Base-by-base conservation (phyloP, 306 rosid species). In the Urtica urens region DNA sequence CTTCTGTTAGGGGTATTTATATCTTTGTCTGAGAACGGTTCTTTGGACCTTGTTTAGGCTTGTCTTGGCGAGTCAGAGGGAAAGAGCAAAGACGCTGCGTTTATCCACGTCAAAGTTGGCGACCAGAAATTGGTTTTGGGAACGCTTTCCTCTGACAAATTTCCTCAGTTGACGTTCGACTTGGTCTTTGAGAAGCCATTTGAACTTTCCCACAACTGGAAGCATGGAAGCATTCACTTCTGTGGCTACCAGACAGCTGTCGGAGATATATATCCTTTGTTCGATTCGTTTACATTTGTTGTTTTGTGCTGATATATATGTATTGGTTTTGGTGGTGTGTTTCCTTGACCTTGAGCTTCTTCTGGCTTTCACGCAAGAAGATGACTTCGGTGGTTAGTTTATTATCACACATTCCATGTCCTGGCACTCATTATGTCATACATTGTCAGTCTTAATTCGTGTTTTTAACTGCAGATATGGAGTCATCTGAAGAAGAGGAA, bases 191-290 rank as follows among this genome's bases (percentile, higher is more conserved):
- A 92, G 16, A 76, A 82, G 53, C 93, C 77, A 23, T 86, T 92
- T 64, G 93, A 82, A 73, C 76, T 92, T 21, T 85, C 93, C 7
- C 96, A 85, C 78, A 85, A 25, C 44, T 70, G 76, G 7, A 92
- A 92, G 17, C 40, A n/a, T 50, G 79, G 71, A 1, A 85, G 87
- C 38, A 78, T 92, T 15, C 56, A 62, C 67, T 82, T 80, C 46
- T 38, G 63, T 55, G 99, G 99, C 27, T 85, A 92, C 72, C 80
- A 72, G 44, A 58, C 87, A 0, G 13, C 3, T 7, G 17, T 53
- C 1, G 45, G 53, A 4, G 65, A 65, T 1, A 62, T 62, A 90
- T 85, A 92, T 85, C 99, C 99, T 90, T 14, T 2, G 18, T 3
- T 25, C 4, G 20, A 0, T 27, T 9, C 37, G 7, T 9, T 22